Evolutionary conservation across 306 rosid species (phyloP), one percentile per base, ranked within the genome.

Genomic region (Pyrus betulifolia): DNA sequence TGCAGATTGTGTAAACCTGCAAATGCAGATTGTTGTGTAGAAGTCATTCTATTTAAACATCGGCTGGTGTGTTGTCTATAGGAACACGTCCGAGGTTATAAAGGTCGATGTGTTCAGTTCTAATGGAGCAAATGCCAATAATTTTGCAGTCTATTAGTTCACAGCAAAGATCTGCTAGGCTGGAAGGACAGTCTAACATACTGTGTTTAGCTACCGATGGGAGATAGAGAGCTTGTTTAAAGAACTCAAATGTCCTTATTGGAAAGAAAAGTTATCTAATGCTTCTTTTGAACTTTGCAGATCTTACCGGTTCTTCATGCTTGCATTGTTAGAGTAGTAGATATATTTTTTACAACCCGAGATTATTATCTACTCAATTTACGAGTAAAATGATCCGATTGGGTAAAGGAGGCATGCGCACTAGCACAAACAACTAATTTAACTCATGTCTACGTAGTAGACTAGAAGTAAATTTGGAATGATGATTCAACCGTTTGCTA

Each of bases 1-100:
- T 54, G 55, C 38, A 27, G 78, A 49, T 27, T 55, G 22, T 21
- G 5, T 74, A 63, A 84, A 30, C 64, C 62, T 38, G 30, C 78
- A 61, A 77, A 54, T 54, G 55, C 38, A 27, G 78, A 49, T 27
- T 55, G 22, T 62, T 52, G 22, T 60, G 54, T 64, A 61, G 33
- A 51, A 51, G 55, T 51, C 55, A 17, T 51, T 51, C 21, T 1
- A 51, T 51, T 51, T 51, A 17, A 51, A 17, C 8, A 15, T 0
- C 1, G 55, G 21, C 8, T 17, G 55, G 55, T 51, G 21, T 51
- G 21, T 51, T 49, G 21, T 17, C 55, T 15, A 17, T 51, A 15
- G 55, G 33, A 21, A 15, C 33, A 22, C 8, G 40, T 44, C 38
- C 33, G 44, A 21, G 17, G 64, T 59, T 59, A 59, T 59, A 11